Conservation (phyloP, 2,329 filamentous ascomycete genomes). For the Lachnum nothofagi region DNA sequence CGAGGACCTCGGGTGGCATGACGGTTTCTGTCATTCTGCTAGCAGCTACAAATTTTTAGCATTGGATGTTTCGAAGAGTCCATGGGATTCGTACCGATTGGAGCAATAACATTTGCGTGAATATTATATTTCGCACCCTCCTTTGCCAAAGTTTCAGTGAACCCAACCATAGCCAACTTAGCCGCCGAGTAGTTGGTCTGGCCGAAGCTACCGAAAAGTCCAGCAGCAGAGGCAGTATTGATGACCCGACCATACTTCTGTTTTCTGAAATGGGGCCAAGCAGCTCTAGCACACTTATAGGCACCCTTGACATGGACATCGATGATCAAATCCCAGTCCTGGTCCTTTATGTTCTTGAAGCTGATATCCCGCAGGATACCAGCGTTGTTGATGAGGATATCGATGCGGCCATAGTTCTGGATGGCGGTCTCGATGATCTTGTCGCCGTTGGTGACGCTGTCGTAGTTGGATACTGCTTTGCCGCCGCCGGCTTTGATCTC, state of each 20-base stretch:
- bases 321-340: slow-evolving; percentile 94
- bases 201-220: slow-evolving; percentile 91
- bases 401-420: slow-evolving; percentile 75
- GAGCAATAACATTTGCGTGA: slow-evolving; percentile 87
- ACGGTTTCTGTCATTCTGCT: slow-evolving; percentile 93
- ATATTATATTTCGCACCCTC: slow-evolving; percentile 99
- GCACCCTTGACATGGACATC: slow-evolving; percentile 87
- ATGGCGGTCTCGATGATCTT: slow-evolving; percentile 89
- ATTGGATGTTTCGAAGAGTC: not conserved
- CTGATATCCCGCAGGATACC: slow-evolving; percentile 87
- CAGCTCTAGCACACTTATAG: slow-evolving; percentile 91
- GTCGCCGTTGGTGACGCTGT: slow-evolving; percentile 88
- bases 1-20: slow-evolving; percentile 89
- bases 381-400: slow-evolving; percentile 96
- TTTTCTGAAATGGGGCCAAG: slow-evolving; percentile 97
- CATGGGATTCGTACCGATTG: slow-evolving; percentile 49
- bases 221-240: slow-evolving; percentile 94
- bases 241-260: slow-evolving; percentile 97
- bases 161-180: slow-evolving; percentile 91
- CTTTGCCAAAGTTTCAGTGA: slow-evolving; percentile 96
- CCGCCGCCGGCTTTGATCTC: slow-evolving; percentile 84
- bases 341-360: slow-evolving; percentile 98
- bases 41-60: slow-evolving; percentile 53
- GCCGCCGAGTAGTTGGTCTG: slow-evolving; percentile 96
- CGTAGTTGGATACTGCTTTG: slow-evolving; percentile 96